Base-by-base conservation (phyloP, 2,329 filamentous ascomycete genomes). In the Aspergillus pseudoviridinutans region DNA sequence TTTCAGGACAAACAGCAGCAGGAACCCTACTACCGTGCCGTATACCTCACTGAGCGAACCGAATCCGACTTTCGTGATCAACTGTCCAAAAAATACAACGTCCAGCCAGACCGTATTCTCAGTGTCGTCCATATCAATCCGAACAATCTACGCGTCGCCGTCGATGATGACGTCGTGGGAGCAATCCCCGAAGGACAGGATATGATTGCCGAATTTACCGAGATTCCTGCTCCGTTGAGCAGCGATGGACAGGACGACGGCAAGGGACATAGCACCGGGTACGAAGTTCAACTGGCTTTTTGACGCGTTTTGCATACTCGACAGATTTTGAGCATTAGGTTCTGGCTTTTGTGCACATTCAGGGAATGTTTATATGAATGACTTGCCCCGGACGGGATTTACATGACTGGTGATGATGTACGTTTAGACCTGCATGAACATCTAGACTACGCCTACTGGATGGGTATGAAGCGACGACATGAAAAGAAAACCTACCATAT, bases 141-240 rank as follows among this genome's bases (percentile, higher is more conserved):
- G 8, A 85, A 85, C 63, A 90, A 90, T 0, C 76, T 96, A 1
- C 85, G 91, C 67, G 85, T 96, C 54, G 84, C 93, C 64, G 82
- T 96, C 67, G 92, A 97, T 67, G 91, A 97, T 68, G 91, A 96
- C 59, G 86, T 92, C 51, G 84, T 96, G 22, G 82, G 82, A 49
- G 87, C 91, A 71, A 79, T 96, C 50, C 83, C 85, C 3, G 92
- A 97, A 76, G 91, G 91, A 32, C 90, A 96, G 72, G 91, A 95
- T 67, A 92, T 96, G 87, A 78, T 80, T 25, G 83, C 82, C 17
- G 8, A 46, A 46, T 22, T 46, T 10, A 10, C 20, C 10, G 8
- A 46, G 22, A 20, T 24, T 14, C 42, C 42, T 46, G 22, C n/a
- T 46, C n/a, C 5, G 10, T 6, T 24, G 10, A 24, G 22, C 42